A percentile compares a stretch with the other conserved stretches of the same genome.
Conservation (phyloP, 2,329 filamentous ascomycete genomes). For the Cordyceps cateniannulata region DNA sequence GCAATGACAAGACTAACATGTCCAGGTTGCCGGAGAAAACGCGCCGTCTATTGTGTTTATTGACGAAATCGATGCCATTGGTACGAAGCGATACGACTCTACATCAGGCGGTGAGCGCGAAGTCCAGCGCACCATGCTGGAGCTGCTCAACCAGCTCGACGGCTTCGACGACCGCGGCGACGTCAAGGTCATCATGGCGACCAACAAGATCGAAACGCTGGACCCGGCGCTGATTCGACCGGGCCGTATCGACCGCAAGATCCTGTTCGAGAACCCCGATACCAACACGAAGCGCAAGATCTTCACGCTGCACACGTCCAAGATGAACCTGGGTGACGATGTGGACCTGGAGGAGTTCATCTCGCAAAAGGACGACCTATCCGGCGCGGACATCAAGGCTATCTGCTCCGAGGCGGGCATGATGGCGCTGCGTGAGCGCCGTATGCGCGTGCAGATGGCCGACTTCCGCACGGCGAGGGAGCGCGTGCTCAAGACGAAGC, state of each 20-base stretch:
- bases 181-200: conserved; percentile 99
- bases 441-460: conserved; percentile 98
- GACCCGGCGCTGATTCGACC: conserved; percentile 95
- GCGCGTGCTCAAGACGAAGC: conserved; percentile 96
- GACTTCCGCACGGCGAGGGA: conserved; percentile 92
- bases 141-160: conserved; percentile 95
- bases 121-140: conserved; percentile 97
- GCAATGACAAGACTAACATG: background rate
- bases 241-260: conserved; percentile 97
- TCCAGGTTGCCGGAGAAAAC: conserved; percentile 83
- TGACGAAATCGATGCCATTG: conserved; percentile 97
- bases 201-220: conserved; percentile 98
- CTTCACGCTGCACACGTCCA: conserved; percentile 94
- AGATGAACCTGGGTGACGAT: conserved; percentile 94
- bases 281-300: conserved; percentile 97
- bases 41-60: conserved; percentile 98
- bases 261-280: conserved; percentile 62
- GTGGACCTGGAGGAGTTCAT: conserved; percentile 99
- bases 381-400: conserved; percentile 96
- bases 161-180: conserved; percentile 98
- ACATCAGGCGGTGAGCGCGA: conserved; percentile 95
- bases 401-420: conserved; percentile 97
- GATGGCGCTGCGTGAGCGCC: conserved; percentile 85
- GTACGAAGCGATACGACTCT: conserved; percentile 97
- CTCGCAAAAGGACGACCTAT: conserved; percentile 94